Evolutionary conservation across 176 grass and related monocot species (phyloP).

Genomic region (Otatea glauca): DNA sequence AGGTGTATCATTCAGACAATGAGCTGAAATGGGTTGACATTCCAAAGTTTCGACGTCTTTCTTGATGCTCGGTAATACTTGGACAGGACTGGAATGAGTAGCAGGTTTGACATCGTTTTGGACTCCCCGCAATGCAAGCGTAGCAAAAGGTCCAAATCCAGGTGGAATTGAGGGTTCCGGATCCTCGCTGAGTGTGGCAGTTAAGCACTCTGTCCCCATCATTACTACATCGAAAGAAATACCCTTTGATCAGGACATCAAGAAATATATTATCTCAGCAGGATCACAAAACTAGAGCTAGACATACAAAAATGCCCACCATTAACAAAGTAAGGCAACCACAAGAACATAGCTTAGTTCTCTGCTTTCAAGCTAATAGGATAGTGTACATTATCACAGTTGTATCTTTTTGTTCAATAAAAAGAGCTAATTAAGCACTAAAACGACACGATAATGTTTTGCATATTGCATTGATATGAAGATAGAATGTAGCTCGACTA

Average conservation of each 20-base stretch:
- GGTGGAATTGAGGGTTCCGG: slow-evolving; percentile 70
- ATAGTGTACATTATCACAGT: neutral
- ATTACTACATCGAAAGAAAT: slow-evolving; percentile 44
- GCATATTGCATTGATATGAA: neutral
- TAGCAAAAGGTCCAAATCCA: slow-evolving; percentile 71
- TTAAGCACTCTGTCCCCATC: slow-evolving; percentile 71
- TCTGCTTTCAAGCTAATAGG: neutral
- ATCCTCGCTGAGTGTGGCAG: slow-evolving; percentile 48
- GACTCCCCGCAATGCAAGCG: slow-evolving; percentile 44
- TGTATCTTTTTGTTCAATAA: neutral
- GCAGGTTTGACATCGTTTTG: slow-evolving; percentile 40
- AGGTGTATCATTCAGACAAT: slow-evolving; percentile 17
- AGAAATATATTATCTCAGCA: neutral
- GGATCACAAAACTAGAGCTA: neutral
- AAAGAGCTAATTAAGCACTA: neutral
- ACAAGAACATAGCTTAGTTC: neutral
- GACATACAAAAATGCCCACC: neutral
- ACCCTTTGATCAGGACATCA: slow-evolving; percentile 24
- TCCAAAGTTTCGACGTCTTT: slow-evolving; percentile 37
- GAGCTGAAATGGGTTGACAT: slow-evolving; percentile 34
- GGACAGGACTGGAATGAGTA: slow-evolving; percentile 39
- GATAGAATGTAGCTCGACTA: too few relatives aligned
- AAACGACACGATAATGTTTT: neutral
- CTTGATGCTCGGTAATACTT: slow-evolving; percentile 14
- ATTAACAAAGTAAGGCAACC: neutral